These are phyloP conservation scores for Thermothelomyces thermophilus DNA, from an alignment of 2,329 filamentous ascomycete species.

Conservation along the genomic window DNA sequence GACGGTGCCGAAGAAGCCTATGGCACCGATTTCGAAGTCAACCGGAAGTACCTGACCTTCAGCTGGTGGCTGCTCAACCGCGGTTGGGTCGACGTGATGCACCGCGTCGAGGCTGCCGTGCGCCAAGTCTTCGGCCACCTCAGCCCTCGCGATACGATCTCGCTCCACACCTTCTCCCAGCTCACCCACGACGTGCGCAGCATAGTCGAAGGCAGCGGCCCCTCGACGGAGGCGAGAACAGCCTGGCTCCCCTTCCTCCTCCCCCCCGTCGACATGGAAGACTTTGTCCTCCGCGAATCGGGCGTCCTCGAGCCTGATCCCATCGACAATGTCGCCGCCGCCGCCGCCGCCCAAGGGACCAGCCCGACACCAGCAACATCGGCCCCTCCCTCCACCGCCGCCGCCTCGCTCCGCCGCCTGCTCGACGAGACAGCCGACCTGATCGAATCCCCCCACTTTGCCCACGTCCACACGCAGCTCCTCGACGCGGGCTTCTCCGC, in stretches of 20 bases:
- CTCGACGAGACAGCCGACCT: constrained; percentile 95
- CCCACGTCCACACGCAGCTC: constrained; percentile 75
- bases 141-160: constrained; percentile 82
- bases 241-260: constrained; percentile 83
- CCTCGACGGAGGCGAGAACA: constrained; percentile 39
- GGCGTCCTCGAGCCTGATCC: constrained; percentile 58
- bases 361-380: constrained; percentile 34
- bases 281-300: constrained; percentile 76
- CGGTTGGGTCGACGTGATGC: constrained; percentile 78
- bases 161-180: constrained; percentile 70
- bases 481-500: constrained; percentile 83
- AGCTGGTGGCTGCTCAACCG: constrained; percentile 96
- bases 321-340: constrained; percentile 20
- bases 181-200: constrained; percentile 78
- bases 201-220: constrained; percentile 64
- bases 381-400: constrained; percentile 37
- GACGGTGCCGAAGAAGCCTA: constrained; percentile 75
- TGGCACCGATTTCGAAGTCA: constrained; percentile 92
- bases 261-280: constrained; percentile 71
- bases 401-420: constrained; percentile 65
- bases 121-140: constrained; percentile 82
- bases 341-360: constrained; percentile 9
- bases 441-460: constrained; percentile 87
- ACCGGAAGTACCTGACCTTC: constrained; percentile 88
- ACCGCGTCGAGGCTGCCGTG: constrained; percentile 77